Base-by-base conservation (phyloP, 2,329 filamentous ascomycete genomes). In the Colletotrichum tabaci region DNA sequence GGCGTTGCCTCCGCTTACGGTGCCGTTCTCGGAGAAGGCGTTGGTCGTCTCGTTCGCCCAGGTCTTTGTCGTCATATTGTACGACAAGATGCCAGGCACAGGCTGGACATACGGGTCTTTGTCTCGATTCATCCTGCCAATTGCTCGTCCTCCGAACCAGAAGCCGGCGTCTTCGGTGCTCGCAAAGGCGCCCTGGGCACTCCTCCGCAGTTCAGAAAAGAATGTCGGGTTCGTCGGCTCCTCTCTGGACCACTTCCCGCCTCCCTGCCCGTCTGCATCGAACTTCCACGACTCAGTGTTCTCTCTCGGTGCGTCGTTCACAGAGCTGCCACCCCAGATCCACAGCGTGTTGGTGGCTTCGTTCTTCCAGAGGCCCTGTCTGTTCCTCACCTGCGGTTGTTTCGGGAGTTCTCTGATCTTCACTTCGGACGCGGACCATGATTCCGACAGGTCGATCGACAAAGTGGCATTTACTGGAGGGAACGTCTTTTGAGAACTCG, bases 381-480 rank as follows among this genome's bases (percentile, higher is more conserved):
- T 40, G 21, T 56, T 52, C 47, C 66, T 64, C 4, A 49, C 53
- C 4, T 65, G 55, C 2, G 65, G 46, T 8, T 55, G 40, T 42
- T 71, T 73, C 10, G 66, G 5, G 13, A 64, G 64, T 6, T 40
- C 35, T 2, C 40, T 46, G 21, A 74, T 73, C 8, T 16, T 23
- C 18, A 73, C 67, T 4, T 52, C 53, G 21, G 60, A 23, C 0
- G 61, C 50, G 26, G 53, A 55, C 73, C 73, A 74, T 26, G 67
- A 72, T 16, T 44, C 57, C 6, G 71, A 66, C 5, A 74, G 15
- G 61, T 72, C 61, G 44, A 74, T 69, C 0, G 67, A 73, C 8
- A 72, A 55, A 2, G 73, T 74, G 18, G 65, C 62, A 12, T 74
- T 74, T 13, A 74, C 74, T 70, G 47, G 4, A 16, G 4, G 12